Evolutionary conservation across 768 basidiomycete species (phyloP), one percentile per base, ranked within the genome.

Genomic region (Amanita polypyramis): DNA sequence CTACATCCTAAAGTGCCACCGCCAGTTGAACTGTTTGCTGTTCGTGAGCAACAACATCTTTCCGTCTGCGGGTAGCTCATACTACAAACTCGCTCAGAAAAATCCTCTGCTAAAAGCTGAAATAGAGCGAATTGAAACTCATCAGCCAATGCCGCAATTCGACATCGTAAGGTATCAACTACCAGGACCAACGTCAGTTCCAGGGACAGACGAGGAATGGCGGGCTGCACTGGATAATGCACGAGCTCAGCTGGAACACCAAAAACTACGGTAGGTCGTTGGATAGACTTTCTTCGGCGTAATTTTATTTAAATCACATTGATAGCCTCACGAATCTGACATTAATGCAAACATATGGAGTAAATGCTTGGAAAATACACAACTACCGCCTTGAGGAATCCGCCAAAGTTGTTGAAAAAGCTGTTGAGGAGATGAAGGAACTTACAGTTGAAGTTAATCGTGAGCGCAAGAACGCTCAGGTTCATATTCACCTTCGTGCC

Each of bases 351-450:
- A 82, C 79, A 29, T 93, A 95, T 58, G 95, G 88, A 3, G 68
- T 83, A 14, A 97, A 98, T 68, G 85, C 87, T 10, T 95, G 89
- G 86, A 78, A 86, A 52, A 80, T 93, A 63, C 82, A 89, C 60
- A 98, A 97, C 63, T 92, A 91, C 58, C 71, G 87, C 27, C 67
- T 93, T 19, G 91, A 95, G 61, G 74, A 79, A 20, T 79, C 83
- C 29, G 79, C 82, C 6, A 82, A 82, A 56, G 76, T 79, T 50
- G 68, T 78, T 6, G 90, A 92, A 62, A 73, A 70, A 52, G 69
- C 79, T 8, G 62, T 87, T n/a, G 91, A 90, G 57, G 79, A 85
- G 53, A 55, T 93, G 51, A 84, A 82, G 61, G 75, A 89, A 59
- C 61, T 81, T 43, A 88, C 87, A 0, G 82, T 85, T 0, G 87